Percentiles rank a stretch among this genome's conserved stretches.
Conservation (phyloP, 1,284 basidiomycete genomes). For the Hemileia vastatrix region DNA sequence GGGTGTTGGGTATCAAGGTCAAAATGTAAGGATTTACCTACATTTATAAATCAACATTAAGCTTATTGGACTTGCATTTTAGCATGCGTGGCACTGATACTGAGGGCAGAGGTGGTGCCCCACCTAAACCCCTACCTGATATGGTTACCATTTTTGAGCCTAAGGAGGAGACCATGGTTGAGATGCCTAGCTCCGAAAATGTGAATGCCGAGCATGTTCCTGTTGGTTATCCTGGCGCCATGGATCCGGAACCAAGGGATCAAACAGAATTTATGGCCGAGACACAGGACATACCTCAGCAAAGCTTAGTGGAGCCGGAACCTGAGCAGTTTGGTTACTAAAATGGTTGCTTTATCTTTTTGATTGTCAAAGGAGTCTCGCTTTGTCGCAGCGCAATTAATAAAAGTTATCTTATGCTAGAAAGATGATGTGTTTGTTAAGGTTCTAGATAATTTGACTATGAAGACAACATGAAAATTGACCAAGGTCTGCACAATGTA, state of each 20-base stretch:
- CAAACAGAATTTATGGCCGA: constrained; percentile 7
- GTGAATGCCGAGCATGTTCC: constrained; percentile 16
- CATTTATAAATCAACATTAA: neutral
- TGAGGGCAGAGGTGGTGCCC: constrained; percentile 68
- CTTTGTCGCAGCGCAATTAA: no score
- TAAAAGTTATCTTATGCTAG: no score
- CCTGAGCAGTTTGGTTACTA: constrained; percentile 15
- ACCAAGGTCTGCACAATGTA: no score
- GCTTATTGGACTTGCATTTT: constrained; percentile 22
- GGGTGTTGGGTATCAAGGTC: constrained; percentile 99
- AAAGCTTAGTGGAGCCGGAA: constrained; percentile 19
- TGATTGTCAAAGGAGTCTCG: no score
- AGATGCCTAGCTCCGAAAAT: constrained; percentile 29
- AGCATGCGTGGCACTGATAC: constrained; percentile 97
- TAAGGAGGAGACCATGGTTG: constrained; percentile 24
- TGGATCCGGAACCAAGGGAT: constrained; percentile 19
- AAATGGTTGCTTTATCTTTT: no score
- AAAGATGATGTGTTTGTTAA: no score
- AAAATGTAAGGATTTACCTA: constrained; percentile 66
- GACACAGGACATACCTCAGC: constrained; percentile 7
- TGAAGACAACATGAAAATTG: no score
- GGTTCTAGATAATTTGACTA: no score
- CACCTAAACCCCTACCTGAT: constrained; percentile 90
- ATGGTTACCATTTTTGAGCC: constrained; percentile 84
- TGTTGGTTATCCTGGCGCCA: constrained; percentile 11